Evolutionary conservation across 257 asterid species (phyloP), one percentile per base, ranked within the genome.

Genomic region (Phtheirospermum japonicum): DNA sequence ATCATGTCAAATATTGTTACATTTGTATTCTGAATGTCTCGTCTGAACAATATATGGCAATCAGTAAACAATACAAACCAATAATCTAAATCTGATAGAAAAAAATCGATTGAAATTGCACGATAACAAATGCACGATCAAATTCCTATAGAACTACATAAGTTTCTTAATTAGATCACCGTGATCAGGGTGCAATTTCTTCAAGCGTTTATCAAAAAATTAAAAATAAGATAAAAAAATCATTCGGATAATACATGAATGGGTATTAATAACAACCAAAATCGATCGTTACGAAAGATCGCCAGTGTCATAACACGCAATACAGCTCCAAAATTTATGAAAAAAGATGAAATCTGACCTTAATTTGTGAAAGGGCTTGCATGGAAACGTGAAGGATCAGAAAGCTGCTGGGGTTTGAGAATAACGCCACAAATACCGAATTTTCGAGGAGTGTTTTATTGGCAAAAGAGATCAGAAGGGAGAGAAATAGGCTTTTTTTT

Each of bases 401-500:
- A 20, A 58, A 58, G 33, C 57, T 7, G 73, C 57, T 20, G 61
- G 68, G 48, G 34, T 59, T 59, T 26, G 55, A 59, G 53, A 65
- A 63, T 39, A 40, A 26, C 45, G 58, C 58, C 71, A 54, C 63
- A 57, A 66, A 37, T 42, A 57, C 36, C 61, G 54, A 50, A 51
- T 8, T 61, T n/a, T 50, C 37, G 59, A 36, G 11, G 57, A 57
- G 60, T 45, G 64, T 48, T 43, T 59, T 16, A 46, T 39, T 34
- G 43, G 49, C 57, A 61, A 17, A 19, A 30, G 69, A 55, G 79
- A 75, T 66, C 55, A 40, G 67, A 68, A 17, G 74, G 57, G 61
- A 70, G 77, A 64, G 74, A 57, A 62, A 36, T 53, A 40, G 55
- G 42, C 36, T 50, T n/a, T 49, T 26, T 39, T 57, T 52, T 46